Conservation (phyloP, 805 yeast species). For the Kodamaea lidongshanica region DNA sequence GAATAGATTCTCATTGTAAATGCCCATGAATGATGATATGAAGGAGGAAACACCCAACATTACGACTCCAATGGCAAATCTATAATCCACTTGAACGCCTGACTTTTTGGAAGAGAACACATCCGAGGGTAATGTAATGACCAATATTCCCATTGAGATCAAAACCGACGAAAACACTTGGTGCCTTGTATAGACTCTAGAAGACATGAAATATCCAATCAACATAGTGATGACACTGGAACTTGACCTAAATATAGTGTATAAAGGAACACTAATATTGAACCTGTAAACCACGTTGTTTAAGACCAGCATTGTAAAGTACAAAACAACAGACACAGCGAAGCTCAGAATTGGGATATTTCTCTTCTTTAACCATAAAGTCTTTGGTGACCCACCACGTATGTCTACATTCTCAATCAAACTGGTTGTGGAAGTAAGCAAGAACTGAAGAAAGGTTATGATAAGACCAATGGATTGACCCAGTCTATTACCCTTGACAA, state of each 20-base stretch:
- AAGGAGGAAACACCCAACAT: slow-evolving; percentile 44
- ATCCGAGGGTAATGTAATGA: slow-evolving; percentile 24
- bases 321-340: slow-evolving; percentile 42
- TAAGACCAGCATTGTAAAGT: slow-evolving; percentile 44
- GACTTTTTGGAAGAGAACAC: slow-evolving; percentile 7
- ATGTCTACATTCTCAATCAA: slow-evolving; percentile 26
- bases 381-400: slow-evolving; percentile 11
- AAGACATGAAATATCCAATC: slow-evolving; percentile 43
- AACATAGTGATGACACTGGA: slow-evolving; percentile 58
- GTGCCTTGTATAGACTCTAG: slow-evolving; percentile 35
- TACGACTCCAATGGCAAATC: slow-evolving; percentile 29
- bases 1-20: slow-evolving; percentile 49
- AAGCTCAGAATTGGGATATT: slow-evolving; percentile 40
- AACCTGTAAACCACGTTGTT: slow-evolving; percentile 55
- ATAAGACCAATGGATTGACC: slow-evolving; percentile 40
- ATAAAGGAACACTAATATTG: slow-evolving; percentile 59
- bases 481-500: slow-evolving; percentile 26
- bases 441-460: slow-evolving; percentile 54
- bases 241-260: slow-evolving; percentile 59
- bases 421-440: slow-evolving; percentile 24
- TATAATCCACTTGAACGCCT: slow-evolving; percentile 7
- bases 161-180: slow-evolving; percentile 49
- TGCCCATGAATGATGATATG: slow-evolving; percentile 51
- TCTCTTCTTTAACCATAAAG: slow-evolving; percentile 26
- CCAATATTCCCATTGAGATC: slow-evolving; percentile 50